Base-by-base conservation (phyloP, 345 rosid genomes). In the Clarkia xantiana region DNA sequence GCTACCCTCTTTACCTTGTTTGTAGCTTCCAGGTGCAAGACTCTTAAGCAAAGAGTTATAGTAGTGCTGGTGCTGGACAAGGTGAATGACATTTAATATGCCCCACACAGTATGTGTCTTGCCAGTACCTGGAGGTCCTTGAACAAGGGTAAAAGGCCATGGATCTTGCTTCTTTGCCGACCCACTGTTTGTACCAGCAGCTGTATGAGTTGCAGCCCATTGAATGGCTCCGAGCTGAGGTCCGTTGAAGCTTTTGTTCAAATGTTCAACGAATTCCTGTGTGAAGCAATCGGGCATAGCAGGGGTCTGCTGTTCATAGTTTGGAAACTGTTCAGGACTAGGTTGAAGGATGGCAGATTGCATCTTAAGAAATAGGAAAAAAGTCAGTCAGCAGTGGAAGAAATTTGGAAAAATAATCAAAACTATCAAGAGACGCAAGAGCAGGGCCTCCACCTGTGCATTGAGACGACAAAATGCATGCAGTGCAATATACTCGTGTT, bases 51-150 rank as follows among this genome's bases (percentile, higher is more conserved):
- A 76, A 23, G 96, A 77, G 63, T 82, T 81, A 70, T 91, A 91
- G 63, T 91, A 91, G 49, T 91, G 98, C 72, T 91, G 98, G 67
- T 91, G 86, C 65, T 91, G 98, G 58, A 91, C 98, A 76, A 91
- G 68, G 72, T 91, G 98, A 67, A 91, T 91, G 52, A 91, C 98
- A 79, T 91, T 91, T 59, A 91, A 78, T 96, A 91, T 91, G 64
- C 98, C 98, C 94, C 96, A 81, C 13, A 91, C 98, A 12, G 96
- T 91, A 58, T 91, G 98, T 1, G 98, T 91, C 82, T 91, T 91
- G 65, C 98, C 98, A 41, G 98, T 91, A 62, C 98, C 98, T n/a
- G 98, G 98, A 57, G 98, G 98, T 38, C 98, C 98, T 54, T 91
- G 98, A 55, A 91, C 98, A 51, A 91, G 96, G 42, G 98, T 91